phyloP scores from a whole-genome alignment of 768 basidiomycete species.

The Glaciozyma antarctica region DNA sequence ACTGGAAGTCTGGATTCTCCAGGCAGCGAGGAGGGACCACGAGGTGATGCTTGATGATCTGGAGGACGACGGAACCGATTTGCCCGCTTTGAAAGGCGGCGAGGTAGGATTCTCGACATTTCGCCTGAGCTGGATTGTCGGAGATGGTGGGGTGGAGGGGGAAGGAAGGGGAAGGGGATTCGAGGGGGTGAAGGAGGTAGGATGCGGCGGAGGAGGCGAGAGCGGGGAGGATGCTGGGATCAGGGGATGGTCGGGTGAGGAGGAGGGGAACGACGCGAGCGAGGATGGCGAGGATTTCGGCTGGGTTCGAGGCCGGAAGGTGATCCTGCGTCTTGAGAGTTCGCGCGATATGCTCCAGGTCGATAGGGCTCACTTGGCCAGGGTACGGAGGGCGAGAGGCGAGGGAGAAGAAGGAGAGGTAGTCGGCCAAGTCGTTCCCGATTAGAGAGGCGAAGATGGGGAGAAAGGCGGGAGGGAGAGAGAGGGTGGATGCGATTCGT shows the following conservation, averaged over 20 bases:
- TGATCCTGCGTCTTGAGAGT: background rate
- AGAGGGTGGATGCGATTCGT: background rate
- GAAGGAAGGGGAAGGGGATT: conserved; percentile 7
- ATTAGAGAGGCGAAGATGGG: conserved; percentile 25
- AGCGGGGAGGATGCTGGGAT: conserved; percentile 12
- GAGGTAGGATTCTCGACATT: background rate
- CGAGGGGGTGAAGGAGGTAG: conserved; percentile 14
- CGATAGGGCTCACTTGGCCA: background rate
- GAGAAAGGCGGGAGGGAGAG: conserved; percentile 9
- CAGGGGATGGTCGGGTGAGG: background rate
- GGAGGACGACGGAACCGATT: conserved; percentile 11
- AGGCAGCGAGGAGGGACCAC: conserved; percentile 8
- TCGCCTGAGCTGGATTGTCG: conserved; percentile 1
- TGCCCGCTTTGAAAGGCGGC: conserved; percentile 9
- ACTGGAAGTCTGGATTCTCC: conserved; percentile 11
- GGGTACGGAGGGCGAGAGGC: background rate
- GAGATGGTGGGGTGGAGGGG: conserved; percentile 10
- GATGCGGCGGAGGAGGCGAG: conserved; percentile 9
- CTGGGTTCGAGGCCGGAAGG: conserved; percentile 6
- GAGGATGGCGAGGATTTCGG: conserved; percentile 14
- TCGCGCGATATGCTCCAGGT: conserved; percentile 9
- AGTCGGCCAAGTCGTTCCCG: conserved; percentile 26
- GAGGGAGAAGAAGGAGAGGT: no score
- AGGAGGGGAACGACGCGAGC: conserved; percentile 15
- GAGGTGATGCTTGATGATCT: conserved; percentile 20